phyloP scores from a whole-genome alignment of 108 stramenopile species.

The Pseudonitzschia pungens region DNA sequence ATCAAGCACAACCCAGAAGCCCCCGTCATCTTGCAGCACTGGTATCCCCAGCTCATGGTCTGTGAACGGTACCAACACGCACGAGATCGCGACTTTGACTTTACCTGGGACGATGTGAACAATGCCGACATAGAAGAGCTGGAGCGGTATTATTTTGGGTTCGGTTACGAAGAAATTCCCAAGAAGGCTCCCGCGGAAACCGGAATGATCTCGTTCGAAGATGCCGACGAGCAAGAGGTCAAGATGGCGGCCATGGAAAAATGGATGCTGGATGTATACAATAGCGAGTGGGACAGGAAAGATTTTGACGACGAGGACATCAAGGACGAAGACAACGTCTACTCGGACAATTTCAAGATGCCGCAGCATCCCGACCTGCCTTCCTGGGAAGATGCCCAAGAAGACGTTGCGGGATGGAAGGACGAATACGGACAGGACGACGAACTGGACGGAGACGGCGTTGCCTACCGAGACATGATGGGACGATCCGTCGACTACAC shows the following conservation, averaged over 20 bases:
- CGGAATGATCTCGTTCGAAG: slow-evolving; percentile 69
- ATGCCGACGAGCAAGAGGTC: slow-evolving; percentile 81
- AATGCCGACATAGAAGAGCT: slow-evolving; percentile 73
- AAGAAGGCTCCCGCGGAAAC: slow-evolving; percentile 66
- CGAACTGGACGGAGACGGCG: slow-evolving; percentile 46
- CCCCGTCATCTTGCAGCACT: slow-evolving; percentile 76
- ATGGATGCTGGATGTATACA: slow-evolving; percentile 88
- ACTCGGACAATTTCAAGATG: slow-evolving; percentile 59
- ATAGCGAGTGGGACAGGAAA: slow-evolving; percentile 73
- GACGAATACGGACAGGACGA: slow-evolving; percentile 59
- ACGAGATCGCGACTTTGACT: slow-evolving; percentile 70
- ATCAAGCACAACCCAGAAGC: slow-evolving; percentile 81
- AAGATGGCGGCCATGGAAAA: slow-evolving; percentile 82
- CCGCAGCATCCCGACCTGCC: slow-evolving; percentile 64
- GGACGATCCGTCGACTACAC: slow-evolving; percentile 34
- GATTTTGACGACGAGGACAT: slow-evolving; percentile 84
- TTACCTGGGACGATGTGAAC: slow-evolving; percentile 80
- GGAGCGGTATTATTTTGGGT: slow-evolving; percentile 69
- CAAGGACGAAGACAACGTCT: slow-evolving; percentile 77
- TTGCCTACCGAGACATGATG: slow-evolving; percentile 41
- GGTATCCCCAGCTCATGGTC: slow-evolving; percentile 77
- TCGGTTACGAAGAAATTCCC: slow-evolving; percentile 81
- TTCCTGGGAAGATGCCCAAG: slow-evolving; percentile 56
- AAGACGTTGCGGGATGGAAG: slow-evolving; percentile 61
- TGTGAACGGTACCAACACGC: slow-evolving; percentile 68